Conservation (phyloP, 106 monocot species). For the Ottelia alismoides region DNA sequence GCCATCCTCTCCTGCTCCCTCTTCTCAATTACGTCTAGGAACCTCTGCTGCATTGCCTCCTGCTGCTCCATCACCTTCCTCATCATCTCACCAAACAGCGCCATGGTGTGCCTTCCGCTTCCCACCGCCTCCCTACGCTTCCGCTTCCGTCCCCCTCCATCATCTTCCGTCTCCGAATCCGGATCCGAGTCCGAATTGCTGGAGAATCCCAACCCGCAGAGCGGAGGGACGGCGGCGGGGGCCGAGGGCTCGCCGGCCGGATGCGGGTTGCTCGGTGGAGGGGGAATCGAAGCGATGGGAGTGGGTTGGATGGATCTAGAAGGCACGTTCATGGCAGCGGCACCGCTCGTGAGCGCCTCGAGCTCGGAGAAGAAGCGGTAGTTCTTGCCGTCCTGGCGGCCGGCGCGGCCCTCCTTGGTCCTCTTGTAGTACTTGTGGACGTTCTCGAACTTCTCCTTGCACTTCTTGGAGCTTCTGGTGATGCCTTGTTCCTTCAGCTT, state of each 20-base stretch:
- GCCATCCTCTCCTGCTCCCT: constrained; percentile 64
- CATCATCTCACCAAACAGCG: constrained; percentile 53
- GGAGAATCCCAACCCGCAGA: neutral
- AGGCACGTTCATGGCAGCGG: too few relatives aligned
- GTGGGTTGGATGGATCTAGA: too few relatives aligned
- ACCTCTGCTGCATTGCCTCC: constrained; percentile 68
- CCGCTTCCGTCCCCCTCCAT: constrained; percentile 18
- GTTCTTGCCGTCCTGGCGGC: constrained; percentile 75
- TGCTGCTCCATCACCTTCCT: constrained; percentile 73
- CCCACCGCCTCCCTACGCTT: neutral
- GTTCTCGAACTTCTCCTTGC: constrained; percentile 93
- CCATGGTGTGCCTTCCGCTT: constrained; percentile 36
- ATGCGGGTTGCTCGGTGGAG: neutral
- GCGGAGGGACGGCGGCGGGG: neutral
- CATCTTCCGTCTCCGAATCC: constrained; percentile 11
- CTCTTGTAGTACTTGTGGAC: constrained; percentile 85
- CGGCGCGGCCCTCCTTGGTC: constrained; percentile 64
- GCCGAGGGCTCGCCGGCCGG: neutral
- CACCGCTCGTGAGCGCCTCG: constrained; percentile 40
- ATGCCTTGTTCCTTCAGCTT: constrained; percentile 61
- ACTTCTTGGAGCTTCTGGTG: constrained; percentile 67
- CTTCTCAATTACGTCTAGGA: constrained; percentile 69
- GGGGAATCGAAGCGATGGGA: too few relatives aligned
- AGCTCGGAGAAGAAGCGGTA: constrained; percentile 77
- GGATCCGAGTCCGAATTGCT: constrained; percentile 11